Conservation (phyloP, 2,329 filamentous ascomycete species). For the Fusarium cicatricum region DNA sequence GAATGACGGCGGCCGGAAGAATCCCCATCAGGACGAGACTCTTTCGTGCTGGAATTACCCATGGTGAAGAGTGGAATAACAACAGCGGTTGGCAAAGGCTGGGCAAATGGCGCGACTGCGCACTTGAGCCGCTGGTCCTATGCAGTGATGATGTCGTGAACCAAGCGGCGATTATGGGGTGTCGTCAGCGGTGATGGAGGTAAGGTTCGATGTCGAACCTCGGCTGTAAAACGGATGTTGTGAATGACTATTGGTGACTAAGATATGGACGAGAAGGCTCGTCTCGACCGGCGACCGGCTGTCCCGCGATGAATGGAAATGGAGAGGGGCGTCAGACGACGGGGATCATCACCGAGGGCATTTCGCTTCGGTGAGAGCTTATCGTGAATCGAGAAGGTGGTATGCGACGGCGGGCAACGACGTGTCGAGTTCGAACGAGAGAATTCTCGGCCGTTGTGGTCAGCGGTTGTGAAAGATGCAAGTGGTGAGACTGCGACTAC, state of each 20-base stretch:
- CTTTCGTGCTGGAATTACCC: conserved; percentile 53
- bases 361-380: conserved; percentile 32
- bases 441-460: background rate
- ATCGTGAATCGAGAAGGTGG: conserved; percentile 24
- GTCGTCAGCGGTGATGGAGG: conserved; percentile 5
- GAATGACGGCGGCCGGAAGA: conserved; percentile 37
- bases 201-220: background rate
- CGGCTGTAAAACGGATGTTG: background rate
- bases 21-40: conserved; percentile 46
- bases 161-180: conserved; percentile 3
- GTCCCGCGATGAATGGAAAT: conserved; percentile 34
- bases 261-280: conserved; percentile 25
- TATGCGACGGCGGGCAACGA: background rate
- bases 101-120: conserved; percentile 27
- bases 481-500: conserved; percentile 2
- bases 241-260: background rate
- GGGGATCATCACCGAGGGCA: conserved; percentile 38
- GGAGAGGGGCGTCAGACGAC: conserved; percentile 41
- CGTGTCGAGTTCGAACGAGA: background rate
- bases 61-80: conserved; percentile 38
- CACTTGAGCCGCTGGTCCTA: conserved; percentile 21
- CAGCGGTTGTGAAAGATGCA: background rate
- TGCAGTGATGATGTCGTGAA: conserved; percentile 5
- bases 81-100: conserved; percentile 10
- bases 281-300: conserved; percentile 32